A percentile compares a stretch with the other conserved stretches of the same genome.
These are phyloP conservation scores for Mrakia gelida DNA, from an alignment of 768 basidiomycete genomes.

Conservation along the genomic window DNA sequence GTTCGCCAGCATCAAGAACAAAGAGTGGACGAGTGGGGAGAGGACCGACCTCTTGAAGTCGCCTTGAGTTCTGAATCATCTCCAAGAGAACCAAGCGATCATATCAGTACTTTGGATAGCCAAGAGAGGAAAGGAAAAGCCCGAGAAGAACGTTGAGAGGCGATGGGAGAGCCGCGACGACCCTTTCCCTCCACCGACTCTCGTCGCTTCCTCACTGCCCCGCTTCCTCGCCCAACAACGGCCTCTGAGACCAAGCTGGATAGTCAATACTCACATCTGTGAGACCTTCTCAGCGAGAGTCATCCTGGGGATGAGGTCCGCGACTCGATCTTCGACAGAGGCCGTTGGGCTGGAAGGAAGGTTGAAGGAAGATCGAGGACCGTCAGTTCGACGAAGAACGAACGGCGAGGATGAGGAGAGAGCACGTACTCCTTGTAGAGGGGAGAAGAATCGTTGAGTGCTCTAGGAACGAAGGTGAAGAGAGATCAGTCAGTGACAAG, in stretches of 20 bases:
- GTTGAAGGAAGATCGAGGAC: slow-evolving; percentile 10
- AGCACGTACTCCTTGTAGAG: neutral
- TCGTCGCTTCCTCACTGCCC: too few species aligned
- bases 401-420: neutral
- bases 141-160: neutral
- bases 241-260: too few species aligned
- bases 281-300: slow-evolving; percentile 63
- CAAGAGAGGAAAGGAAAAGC: slow-evolving; percentile 35
- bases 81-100: neutral
- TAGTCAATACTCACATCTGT: slow-evolving; percentile 50
- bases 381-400: neutral
- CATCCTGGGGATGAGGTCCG: slow-evolving; percentile 63
- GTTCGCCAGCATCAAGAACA: too few species aligned
- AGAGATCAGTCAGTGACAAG: neutral
- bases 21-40: too few species aligned
- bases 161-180: too few species aligned
- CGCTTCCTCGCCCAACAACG: too few species aligned
- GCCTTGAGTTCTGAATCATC: too few species aligned
- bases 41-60: neutral
- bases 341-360: slow-evolving; percentile 63
- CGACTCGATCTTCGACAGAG: slow-evolving; percentile 57
- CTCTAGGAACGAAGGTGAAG: neutral
- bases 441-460: neutral
- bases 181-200: too few species aligned
- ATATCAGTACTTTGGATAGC: too few species aligned